Base-by-base conservation (phyloP, 345 rosid genomes). In the Populus nigra region DNA sequence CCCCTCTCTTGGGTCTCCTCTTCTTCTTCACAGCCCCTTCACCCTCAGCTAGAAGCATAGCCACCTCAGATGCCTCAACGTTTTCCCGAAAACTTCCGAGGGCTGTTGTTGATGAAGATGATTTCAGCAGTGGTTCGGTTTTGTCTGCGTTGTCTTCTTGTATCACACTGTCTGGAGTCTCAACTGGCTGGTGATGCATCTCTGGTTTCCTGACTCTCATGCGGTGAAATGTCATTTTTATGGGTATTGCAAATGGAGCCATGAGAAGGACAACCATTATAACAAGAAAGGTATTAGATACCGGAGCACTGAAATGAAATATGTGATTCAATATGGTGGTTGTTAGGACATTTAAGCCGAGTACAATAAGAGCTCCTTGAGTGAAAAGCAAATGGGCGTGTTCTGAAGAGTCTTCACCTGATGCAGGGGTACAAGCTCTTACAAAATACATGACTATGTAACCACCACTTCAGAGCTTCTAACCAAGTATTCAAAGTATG, bases 1-100 rank as follows among this genome's bases (percentile, higher is more conserved):
- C 92, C 70, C 94, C 94, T 79, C 94, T 83, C 79, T 84, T 91
- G 49, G 94, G 92, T 82, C 84, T 82, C 75, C 89, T 85, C 81
- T 77, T 91, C 84, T 91, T 91, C 87, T 87, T 86, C 71, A 91
- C 82, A 1, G 92, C 95, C 20, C 95, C 95, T 70, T 89, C 91
- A 11, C 95, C 93, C 66, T 82, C 89, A 53, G 93, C 91, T 74
- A 91, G 87, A 82, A 91, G 95, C 85, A 91, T 82, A 29, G 81
- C 91, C 69, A 89, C 85, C 76, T 88, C 93, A 1, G 87, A 84
- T 36, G 41, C 74, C 1, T 85, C 90, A 36, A 86, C 89, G 41
- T 13, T 65, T 67, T 86, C 86, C 33, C 36, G 72, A 31, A 84
- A 86, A 70, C 83, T 85, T 67, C 88, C 91, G 5, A 86, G 80